phyloP scores from a whole-genome alignment of 768 basidiomycete species.

The Tylopilus balloui region DNA sequence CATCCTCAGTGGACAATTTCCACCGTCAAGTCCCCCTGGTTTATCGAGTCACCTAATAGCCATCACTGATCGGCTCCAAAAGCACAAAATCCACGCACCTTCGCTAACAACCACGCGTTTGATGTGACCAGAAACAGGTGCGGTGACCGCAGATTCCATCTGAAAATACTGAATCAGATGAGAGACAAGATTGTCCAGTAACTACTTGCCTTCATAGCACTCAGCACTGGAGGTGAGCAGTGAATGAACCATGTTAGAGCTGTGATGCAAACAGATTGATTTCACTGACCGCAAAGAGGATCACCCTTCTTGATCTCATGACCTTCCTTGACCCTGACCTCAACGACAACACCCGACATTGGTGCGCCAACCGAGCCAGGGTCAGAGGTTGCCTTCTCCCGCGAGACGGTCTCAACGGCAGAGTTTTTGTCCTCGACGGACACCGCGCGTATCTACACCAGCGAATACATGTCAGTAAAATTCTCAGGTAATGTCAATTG shows the following conservation, averaged over 20 bases:
- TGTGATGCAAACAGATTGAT: constrained; percentile 2
- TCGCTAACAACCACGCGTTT: constrained; percentile 89
- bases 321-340: constrained; percentile 96
- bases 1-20: constrained; percentile 70
- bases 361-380: constrained; percentile 97
- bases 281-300: constrained; percentile 76
- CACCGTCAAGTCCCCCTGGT: constrained; percentile 86
- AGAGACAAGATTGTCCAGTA: background rate
- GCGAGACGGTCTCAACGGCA: constrained; percentile 88
- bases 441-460: constrained; percentile 80
- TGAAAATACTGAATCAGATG: constrained; percentile 34
- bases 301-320: constrained; percentile 98
- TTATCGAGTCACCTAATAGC: constrained; percentile 80
- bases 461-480: constrained; percentile 11
- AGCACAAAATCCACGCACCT: constrained; percentile 42
- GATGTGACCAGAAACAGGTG: constrained; percentile 94
- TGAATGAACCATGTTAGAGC: constrained; percentile 8
- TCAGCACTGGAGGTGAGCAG: constrained; percentile 57
- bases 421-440: constrained; percentile 96
- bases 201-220: constrained; percentile 86
- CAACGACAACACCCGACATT: constrained; percentile 97
- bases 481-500: constrained; percentile 8
- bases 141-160: constrained; percentile 98
- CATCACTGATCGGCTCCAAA: constrained; percentile 3
- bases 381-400: constrained; percentile 91